Base-by-base conservation (phyloP, 257 asterid species). In the Dorcoceras hygrometricum region DNA sequence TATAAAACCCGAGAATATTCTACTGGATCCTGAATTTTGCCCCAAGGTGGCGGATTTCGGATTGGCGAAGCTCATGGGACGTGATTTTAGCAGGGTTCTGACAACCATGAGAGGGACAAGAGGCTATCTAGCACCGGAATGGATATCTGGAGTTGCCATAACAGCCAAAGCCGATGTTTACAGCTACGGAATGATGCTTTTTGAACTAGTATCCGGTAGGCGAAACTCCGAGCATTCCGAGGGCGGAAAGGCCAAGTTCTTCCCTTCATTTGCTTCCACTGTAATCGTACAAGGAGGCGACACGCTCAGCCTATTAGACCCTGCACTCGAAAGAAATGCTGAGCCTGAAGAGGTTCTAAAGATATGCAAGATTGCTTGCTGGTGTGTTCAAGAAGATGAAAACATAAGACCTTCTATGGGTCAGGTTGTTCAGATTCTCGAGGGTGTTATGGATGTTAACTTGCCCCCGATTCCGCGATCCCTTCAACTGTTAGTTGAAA, bases 381-480 rank as follows among this genome's bases (percentile, higher is more conserved):
- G 87, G 87, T 82, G 87, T 62, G 71, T 79, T 5, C 80, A 82
- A 53, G 87, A 82, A 34, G 84, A 82, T 54, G 88, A 79, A 57
- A 56, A 69, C 31, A 46, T 46, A 1, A 74, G 84, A 69, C 84
- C 87, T 20, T 76, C 84, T 3, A 79, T 82, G 84, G 84, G 84
- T 48, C 84, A 66, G 68, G 79, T 79, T 63, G 81, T 77, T 50
- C 80, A 79, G 57, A 82, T 82, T 23, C 84, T 77, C 14, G 84
- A 79, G 75, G 87, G 87, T 8, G 69, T 79, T 59, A 55, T 69
- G 72, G 81, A 79, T 60, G 81, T 77, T 62, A 69, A 65, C 58
- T 57, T 74, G 73, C 84, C 82, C 26, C 79, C 79, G 0, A 36
- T 72, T n/a, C 84, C 87, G 4, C 80, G 83, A 16, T 76, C 89